Base-by-base conservation (phyloP, 1,139 yeast genomes). In the Blastobotrys arbuscula region DNA sequence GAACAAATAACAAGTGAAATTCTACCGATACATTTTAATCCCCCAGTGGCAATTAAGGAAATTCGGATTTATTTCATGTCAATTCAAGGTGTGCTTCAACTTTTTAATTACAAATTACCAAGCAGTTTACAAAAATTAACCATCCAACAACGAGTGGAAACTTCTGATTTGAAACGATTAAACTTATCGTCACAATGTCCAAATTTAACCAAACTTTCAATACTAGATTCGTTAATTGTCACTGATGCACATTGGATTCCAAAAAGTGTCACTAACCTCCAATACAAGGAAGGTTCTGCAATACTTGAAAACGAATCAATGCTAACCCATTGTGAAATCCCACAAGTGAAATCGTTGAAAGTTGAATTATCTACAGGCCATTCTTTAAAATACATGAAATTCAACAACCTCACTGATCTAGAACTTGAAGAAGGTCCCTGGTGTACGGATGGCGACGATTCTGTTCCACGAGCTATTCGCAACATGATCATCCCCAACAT, bases 341-440 rank as follows among this genome's bases (percentile, higher is more conserved):
- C 46, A 13, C 46, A 43, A 13, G 46, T 43, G 12, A n/a, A 2
- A 9, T 9, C 36, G 10, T 24, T 43, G 13, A 43, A 43, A 18
- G 41, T 43, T 9, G 35, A 43, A 19, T 40, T 43, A 10, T 35
- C 46, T 18, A 43, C 46, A 2, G 46, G 41, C 19, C 46, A 43
- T 35, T 43, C 46, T n/a, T 24, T 43, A 18, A 10, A 43, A 20
- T 35, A 35, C 16, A 43, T 43, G 46, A 43, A 26, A 36, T 43
- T 43, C 24, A 43, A 18, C 8, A 15, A 36, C 9, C 21, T 43
- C 13, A 18, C 20, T 2, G 46, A 43, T 20, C 15, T 43, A 40
- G 46, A 43, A 20, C 40, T 43, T 4, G 41, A 43, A 26, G 46
- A 43, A 43, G 46, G 46, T 2, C 46, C 46, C 15, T 43, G 46